These are phyloP conservation scores for Sporothrix inflata DNA, from an alignment of 2,329 filamentous ascomycete species.

Conservation along the genomic window DNA sequence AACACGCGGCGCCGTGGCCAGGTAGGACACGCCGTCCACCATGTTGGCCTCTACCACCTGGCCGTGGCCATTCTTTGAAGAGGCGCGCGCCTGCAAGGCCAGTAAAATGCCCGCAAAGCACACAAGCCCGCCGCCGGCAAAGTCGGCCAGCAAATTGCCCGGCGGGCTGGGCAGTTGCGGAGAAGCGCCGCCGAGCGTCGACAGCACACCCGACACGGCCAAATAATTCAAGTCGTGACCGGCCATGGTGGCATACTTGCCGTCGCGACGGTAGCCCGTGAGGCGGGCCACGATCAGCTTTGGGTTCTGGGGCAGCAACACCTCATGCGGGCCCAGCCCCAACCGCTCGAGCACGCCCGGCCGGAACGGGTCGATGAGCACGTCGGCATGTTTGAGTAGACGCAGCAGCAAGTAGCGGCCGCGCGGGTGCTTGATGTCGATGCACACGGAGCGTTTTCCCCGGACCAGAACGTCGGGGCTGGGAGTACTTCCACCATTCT, in stretches of 20 bases:
- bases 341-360: conserved; percentile 1
- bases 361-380: conserved; percentile 1
- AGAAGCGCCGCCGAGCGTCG: background rate
- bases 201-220: background rate
- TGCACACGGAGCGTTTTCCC: background rate
- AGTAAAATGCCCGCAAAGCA: conserved; percentile 9
- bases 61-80: background rate
- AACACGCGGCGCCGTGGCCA: background rate
- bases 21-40: conserved; percentile 13
- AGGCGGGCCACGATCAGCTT: background rate
- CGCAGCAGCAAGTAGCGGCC: background rate
- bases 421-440: background rate
- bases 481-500: background rate
- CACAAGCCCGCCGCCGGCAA: conserved; percentile 15
- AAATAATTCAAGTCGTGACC: background rate
- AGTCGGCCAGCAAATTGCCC: conserved; percentile 4
- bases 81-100: background rate
- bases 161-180: background rate
- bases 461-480: background rate
- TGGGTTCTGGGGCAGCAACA: background rate
- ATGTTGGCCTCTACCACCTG: conserved; percentile 17
- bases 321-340: background rate
- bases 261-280: conserved; percentile 8
- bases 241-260: background rate
- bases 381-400: background rate